Base-by-base conservation (phyloP, 345 rosid genomes). In the Conringia planisiliqua region DNA sequence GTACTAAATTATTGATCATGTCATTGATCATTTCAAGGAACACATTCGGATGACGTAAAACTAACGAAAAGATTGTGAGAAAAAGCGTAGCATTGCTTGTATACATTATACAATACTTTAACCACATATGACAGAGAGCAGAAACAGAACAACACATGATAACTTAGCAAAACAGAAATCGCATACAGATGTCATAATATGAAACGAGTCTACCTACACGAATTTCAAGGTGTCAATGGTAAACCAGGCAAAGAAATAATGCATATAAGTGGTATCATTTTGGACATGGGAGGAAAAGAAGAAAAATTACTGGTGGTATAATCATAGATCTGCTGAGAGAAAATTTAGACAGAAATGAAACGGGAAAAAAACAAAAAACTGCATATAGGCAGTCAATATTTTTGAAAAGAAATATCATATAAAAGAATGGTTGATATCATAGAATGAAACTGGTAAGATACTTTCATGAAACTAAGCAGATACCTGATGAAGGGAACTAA, bases 401-500 rank as follows among this genome's bases (percentile, higher is more conserved):
- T 50, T 3, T 22, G 40, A 4, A 18, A 14, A 48, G 11, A 70
- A 2, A 6, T 36, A 55, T 68, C 7, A 62, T 18, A 17, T 52
- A 30, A 27, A 52, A 54, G 18, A 13, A 42, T 43, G 16, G 33
- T 38, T 42, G 50, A 30, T 72, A 24, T 38, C 40, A 57, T 20
- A 73, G 61, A 39, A 40, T 36, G 22, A 57, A 8, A 12, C 22
- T 36, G 39, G 43, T 13, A 48, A 47, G 61, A 38, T 26, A 36
- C 24, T 42, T 27, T 44, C 38, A 64, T 24, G 16, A 16, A 73
- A 55, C 11, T 51, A 60, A 54, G 39, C 39, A 50, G 64, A 52
- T 52, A 93, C 98, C 98, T 94, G 97, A 85, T 94, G 98, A 71
- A 94, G 93, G 50, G 98, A 94, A 83, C 96, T 91, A 77, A 88